Conservation (phyloP, 2,329 filamentous ascomycete genomes). For the Rugonectria rugulosa region DNA sequence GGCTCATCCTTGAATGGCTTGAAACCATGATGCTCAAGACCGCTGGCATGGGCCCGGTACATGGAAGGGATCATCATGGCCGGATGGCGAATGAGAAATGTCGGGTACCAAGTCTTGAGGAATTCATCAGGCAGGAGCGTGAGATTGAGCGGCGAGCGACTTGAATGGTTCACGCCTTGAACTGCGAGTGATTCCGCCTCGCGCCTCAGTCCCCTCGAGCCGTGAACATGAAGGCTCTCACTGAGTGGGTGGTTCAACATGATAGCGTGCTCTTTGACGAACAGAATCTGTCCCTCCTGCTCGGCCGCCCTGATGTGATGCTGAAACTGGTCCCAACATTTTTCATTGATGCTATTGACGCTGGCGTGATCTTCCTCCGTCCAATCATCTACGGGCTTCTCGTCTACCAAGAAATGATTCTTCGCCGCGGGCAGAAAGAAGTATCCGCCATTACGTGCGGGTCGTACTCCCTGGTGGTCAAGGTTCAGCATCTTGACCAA, state of each 20-base stretch:
- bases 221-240: constrained; percentile 11
- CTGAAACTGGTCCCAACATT: constrained; percentile 23
- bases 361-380: constrained; percentile 19
- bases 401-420: constrained; percentile 6
- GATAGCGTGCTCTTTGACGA: constrained; percentile 27
- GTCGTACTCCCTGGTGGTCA: constrained; percentile 25
- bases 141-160: constrained; percentile 25
- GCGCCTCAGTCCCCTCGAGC: neutral
- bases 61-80: constrained; percentile 26
- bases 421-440: constrained; percentile 23
- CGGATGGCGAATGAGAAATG: constrained; percentile 31
- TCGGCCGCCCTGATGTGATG: constrained; percentile 24
- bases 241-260: constrained; percentile 20
- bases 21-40: neutral
- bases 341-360: neutral
- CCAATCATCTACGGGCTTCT: constrained; percentile 23
- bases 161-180: constrained; percentile 1
- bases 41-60: constrained; percentile 19
- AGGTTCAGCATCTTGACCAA: constrained; percentile 32
- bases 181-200: constrained; percentile 11
- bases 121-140: constrained; percentile 31
- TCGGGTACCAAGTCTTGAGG: constrained; percentile 32
- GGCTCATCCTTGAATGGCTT: constrained; percentile 13
- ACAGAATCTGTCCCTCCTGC: constrained; percentile 19
- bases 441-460: constrained; percentile 24